phyloP scores from a whole-genome alignment of 2,329 filamentous ascomycete genomes.

The Aspergillus chevalieri region DNA sequence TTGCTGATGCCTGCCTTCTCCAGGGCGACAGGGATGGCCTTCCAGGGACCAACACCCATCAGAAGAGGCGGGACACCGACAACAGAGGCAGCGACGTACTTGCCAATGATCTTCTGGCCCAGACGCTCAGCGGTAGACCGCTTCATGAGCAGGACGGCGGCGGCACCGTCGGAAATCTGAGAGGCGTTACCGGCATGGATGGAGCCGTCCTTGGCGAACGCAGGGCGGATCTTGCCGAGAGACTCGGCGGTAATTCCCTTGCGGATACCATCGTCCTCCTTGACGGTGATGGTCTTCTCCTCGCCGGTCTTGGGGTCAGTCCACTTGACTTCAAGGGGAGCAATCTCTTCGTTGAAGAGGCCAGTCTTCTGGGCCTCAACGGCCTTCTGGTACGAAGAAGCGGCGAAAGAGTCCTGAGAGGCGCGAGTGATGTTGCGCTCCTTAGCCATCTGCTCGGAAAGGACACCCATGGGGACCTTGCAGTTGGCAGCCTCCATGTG shows the following conservation, averaged over 20 bases:
- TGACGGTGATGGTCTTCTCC: conserved; percentile 73
- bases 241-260: conserved; percentile 79
- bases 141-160: conserved; percentile 92
- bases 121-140: conserved; percentile 83
- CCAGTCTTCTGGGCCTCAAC: conserved; percentile 75
- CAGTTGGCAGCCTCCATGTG: conserved; percentile 84
- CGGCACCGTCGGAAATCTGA: conserved; percentile 92
- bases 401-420: conserved; percentile 87
- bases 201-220: conserved; percentile 83
- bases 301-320: conserved; percentile 88
- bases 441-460: conserved; percentile 93
- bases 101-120: conserved; percentile 83
- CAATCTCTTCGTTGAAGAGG: conserved; percentile 90
- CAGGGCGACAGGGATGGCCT: conserved; percentile 88
- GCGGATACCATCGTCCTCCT: conserved; percentile 80
- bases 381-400: conserved; percentile 88
- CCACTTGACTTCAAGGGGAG: conserved; percentile 76
- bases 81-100: conserved; percentile 78
- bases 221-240: conserved; percentile 82
- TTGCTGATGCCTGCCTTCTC: conserved; percentile 78
- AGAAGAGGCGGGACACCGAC: conserved; percentile 87
- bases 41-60: conserved; percentile 94
- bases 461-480: conserved; percentile 92
- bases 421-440: conserved; percentile 66
- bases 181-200: conserved; percentile 96